Evolutionary conservation across 257 asterid genomes (phyloP).

Genomic region (Capsicum baccatum): DNA sequence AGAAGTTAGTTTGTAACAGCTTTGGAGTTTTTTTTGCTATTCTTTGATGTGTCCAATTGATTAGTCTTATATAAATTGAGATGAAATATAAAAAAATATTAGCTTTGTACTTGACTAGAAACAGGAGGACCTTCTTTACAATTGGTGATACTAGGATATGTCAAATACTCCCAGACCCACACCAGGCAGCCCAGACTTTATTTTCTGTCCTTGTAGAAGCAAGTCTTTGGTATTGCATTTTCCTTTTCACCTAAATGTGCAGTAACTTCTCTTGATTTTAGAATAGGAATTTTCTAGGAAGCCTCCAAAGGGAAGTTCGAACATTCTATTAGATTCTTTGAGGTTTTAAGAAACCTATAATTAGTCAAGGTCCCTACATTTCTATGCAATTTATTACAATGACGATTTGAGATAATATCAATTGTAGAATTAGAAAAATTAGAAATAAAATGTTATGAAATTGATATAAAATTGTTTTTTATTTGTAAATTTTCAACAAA

Average conservation of each 20-base stretch:
- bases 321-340: background rate
- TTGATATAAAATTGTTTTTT: background rate
- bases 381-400: background rate
- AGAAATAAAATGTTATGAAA: background rate
- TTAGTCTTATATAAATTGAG: too few species aligned
- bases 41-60: too few species aligned
- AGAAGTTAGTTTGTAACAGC: too few species aligned
- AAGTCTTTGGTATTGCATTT: constrained; percentile 19
- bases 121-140: constrained; percentile 16
- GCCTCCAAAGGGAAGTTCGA: background rate
- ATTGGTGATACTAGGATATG: constrained; percentile 49
- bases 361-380: constrained; percentile 13
- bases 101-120: background rate
- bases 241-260: constrained; percentile 25
- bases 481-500: background rate
- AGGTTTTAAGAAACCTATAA: constrained; percentile 10
- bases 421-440: background rate
- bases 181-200: background rate
- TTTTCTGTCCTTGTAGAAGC: background rate
- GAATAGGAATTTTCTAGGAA: background rate
- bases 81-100: too few species aligned
- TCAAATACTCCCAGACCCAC: constrained; percentile 30
- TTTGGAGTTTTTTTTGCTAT: too few species aligned
- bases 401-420: background rate
- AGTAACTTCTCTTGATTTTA: background rate